Base-by-base conservation (phyloP, 176 grass and related monocot species). In the Coix lacrymajobi region DNA sequence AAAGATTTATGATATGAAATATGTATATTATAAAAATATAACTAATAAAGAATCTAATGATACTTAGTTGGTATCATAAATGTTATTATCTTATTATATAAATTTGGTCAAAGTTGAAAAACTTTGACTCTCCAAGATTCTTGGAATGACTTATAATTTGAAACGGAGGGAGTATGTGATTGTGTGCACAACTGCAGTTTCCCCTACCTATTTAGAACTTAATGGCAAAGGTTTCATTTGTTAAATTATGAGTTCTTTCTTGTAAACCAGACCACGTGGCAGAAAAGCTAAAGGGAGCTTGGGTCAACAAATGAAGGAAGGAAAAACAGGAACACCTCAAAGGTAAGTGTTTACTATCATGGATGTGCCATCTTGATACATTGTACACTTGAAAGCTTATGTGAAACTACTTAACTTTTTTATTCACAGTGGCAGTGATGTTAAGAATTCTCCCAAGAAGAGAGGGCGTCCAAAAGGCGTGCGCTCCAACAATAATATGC, bases 381-480 rank as follows among this genome's bases (percentile, higher is more conserved):
- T 37, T 11, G 11, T 40, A 31, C 12, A 13, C 46, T 10, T 54
- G 8, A 25, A 28, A 71, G 22, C 30, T 73, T 86, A 83, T 24
- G 15, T 58, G 16, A 77, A 86, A 78, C 33, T 72, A 28, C 17
- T 64, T 4, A 40, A 46, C 54, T 71, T 28, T 30, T 79, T 32
- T 78, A 3, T 49, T 2, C 57, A 43, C 48, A 84, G 76, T 69
- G 84, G 63, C 32, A 61, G 14, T 69, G 84, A 56, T 61, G 54
- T 32, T 36, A 39, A 54, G 3, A 65, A 90, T 79, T 68, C 33
- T 65, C 68, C 80, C 8, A 91, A 86, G 83, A 81, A 82, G 33
- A 91, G 81, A 73, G 92, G 92, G 52, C 75, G 83, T 78, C 83
- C 86, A 39, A 94, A 91, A 84, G 65, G 25, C 63, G 66, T 49